These are phyloP conservation scores for Obba rivulosa DNA, from an alignment of 768 basidiomycete genomes.

Conservation along the genomic window DNA sequence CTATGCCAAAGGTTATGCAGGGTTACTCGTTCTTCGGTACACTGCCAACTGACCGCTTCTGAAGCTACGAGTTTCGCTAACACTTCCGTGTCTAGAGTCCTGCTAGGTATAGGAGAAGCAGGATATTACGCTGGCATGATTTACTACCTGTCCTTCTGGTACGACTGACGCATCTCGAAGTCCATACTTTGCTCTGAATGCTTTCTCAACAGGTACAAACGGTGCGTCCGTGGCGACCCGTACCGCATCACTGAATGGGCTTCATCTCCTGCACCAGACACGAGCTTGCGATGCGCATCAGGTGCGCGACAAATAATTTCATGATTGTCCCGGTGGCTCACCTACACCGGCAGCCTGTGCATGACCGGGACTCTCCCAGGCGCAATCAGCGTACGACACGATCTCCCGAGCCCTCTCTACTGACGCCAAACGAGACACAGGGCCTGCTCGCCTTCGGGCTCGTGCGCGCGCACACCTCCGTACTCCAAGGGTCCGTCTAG, in stretches of 20 bases:
- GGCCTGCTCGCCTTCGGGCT: conserved; percentile 54
- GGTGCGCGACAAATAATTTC: conserved; percentile 23
- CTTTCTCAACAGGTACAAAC: conserved; percentile 24
- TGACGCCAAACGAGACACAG: conserved; percentile 20
- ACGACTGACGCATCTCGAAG: neutral
- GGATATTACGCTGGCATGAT: conserved; percentile 60
- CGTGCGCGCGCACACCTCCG: conserved; percentile 44
- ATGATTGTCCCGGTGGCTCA: neutral
- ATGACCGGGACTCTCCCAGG: conserved; percentile 57
- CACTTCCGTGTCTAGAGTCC: conserved; percentile 32
- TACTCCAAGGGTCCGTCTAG: conserved; percentile 32
- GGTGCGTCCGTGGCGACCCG: conserved; percentile 13
- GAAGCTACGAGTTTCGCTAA: neutral
- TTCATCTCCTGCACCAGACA: conserved; percentile 28
- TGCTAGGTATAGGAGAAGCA: conserved; percentile 56
- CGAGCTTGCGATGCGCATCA: conserved; percentile 47
- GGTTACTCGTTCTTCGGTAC: conserved; percentile 43
- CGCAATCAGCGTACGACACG: conserved; percentile 41
- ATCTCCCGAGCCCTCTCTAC: neutral
- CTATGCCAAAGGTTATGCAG: conserved; percentile 50
- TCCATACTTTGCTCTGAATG: neutral
- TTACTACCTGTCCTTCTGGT: conserved; percentile 57
- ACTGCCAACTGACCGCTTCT: neutral
- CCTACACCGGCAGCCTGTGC: conserved; percentile 32
- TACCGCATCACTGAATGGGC: too few relatives aligned